Conservation (phyloP, 139 green algal genomes). For the Pleodorina starrii region DNA sequence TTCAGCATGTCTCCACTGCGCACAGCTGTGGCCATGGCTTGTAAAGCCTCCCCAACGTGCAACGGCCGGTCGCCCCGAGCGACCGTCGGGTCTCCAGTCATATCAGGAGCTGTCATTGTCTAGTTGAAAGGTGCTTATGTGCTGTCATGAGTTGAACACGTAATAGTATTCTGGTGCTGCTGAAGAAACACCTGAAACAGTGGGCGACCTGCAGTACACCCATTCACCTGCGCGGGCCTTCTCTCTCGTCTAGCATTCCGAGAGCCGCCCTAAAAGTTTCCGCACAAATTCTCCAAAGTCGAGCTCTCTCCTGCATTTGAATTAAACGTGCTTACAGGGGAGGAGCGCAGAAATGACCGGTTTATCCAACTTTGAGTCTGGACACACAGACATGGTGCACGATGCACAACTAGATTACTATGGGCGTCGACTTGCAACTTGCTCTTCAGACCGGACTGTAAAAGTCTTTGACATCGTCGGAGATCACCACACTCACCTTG, state of each 20-base stretch:
- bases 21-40: constrained; percentile 46
- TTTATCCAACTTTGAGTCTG: constrained; percentile 81
- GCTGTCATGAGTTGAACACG: background rate
- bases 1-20: constrained; percentile 47
- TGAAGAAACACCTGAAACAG: too few relatives aligned
- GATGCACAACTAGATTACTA: constrained; percentile 98
- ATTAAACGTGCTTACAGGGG: too few relatives aligned
- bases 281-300: too few relatives aligned
- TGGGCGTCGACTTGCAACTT: constrained; percentile 93
- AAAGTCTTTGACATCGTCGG: constrained; percentile 90
- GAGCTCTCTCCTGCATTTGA: too few relatives aligned
- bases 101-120: background rate
- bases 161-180: background rate
- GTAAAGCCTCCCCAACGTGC: constrained; percentile 46
- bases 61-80: background rate
- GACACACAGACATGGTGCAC: constrained; percentile 92
- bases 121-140: background rate
- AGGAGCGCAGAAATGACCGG: background rate
- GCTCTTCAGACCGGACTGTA: constrained; percentile 91
- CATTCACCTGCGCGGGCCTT: too few relatives aligned
- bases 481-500: constrained; percentile 72
- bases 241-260: too few relatives aligned
- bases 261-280: too few relatives aligned
- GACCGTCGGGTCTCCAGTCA: background rate
- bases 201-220: background rate